Evolutionary conservation across 805 yeast genomes (phyloP), one percentile per base, ranked within the genome.

Genomic region (Kodamaea lidongshanica): DNA sequence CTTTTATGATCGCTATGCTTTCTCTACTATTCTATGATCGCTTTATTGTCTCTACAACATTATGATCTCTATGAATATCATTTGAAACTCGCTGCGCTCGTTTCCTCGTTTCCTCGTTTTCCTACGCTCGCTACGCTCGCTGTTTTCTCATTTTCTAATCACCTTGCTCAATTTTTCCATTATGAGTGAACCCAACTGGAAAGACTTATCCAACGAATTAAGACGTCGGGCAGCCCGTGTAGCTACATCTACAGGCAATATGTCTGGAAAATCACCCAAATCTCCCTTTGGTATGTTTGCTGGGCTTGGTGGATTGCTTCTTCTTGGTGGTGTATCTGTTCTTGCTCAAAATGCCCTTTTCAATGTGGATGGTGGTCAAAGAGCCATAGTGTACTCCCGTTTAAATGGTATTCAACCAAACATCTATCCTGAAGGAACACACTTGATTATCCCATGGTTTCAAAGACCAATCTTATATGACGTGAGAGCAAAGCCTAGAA

Each of bases 331-430:
- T 20, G 58, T 47, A n/a, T 34, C 63, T 7, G 25, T 64, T 16
- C 37, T 64, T 26, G 68, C 63, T 10, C 67, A 61, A 32, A 64
- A 64, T 37, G 68, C 69, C 12, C 54, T 65, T 35, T 65, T 63
- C 45, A 65, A 65, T 42, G 98, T 92, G 37, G 97, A 92, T 59
- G 98, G 98, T 76, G 98, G 98, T 60, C 97, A 89, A 58, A 72
- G 98, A 53, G 98, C 96, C 11, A 88, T 92, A 50, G 73, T 92
- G 21, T 92, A 92, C 56, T 86, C 94, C 15, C 77, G 98, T 52
- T 29, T 87, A 16, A 70, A 75, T 28, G 98, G 98, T 52, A 79
- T 92, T 27, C 82, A 77, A 51, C 77, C 88, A 11, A 72, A 68
- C 37, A 85, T 92, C 41, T 86, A 79, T 54, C 74, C 74, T 27